Percentiles rank a stretch among this genome's conserved stretches.
Conservation (phyloP, 1,284 basidiomycete genomes). For the Porodaedalea pini region DNA sequence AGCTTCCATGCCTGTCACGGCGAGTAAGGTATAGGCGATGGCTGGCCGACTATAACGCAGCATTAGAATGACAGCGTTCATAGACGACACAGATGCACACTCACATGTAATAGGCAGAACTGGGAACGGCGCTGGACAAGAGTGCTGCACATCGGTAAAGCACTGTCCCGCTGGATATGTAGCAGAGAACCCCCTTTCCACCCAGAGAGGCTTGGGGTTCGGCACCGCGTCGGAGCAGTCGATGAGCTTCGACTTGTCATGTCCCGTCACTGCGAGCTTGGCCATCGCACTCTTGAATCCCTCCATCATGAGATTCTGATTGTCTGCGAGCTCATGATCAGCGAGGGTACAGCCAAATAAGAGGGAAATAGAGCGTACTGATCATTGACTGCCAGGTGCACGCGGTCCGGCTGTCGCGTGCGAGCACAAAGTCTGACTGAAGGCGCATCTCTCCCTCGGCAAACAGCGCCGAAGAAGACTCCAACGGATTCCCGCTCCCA, state of each 20-base stretch:
- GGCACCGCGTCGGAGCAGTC: slow-evolving; percentile 23
- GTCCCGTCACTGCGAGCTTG: slow-evolving; percentile 33
- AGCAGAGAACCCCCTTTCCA: background rate
- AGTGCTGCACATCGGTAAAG: slow-evolving; percentile 12
- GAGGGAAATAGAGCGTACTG: slow-evolving; percentile 1
- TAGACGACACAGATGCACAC: background rate
- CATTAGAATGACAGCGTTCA: background rate
- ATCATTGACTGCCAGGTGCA: slow-evolving; percentile 24
- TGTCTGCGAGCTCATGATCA: background rate
- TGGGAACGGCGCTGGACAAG: slow-evolving; percentile 17
- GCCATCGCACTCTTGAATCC: slow-evolving; percentile 23
- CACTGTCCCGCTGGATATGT: slow-evolving; percentile 17
- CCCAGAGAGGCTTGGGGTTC: slow-evolving; percentile 3
- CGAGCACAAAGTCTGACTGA: slow-evolving; percentile 21
- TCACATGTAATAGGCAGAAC: slow-evolving; percentile 10
- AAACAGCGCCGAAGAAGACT: slow-evolving; percentile 13
- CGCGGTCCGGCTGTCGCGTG: slow-evolving; percentile 19
- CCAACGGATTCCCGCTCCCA: slow-evolving; percentile 9
- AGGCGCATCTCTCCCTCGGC: slow-evolving; percentile 21
- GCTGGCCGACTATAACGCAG: too few relatives aligned
- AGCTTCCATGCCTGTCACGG: too few relatives aligned
- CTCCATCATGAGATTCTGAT: slow-evolving; percentile 16
- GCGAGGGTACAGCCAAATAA: background rate
- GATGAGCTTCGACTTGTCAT: slow-evolving; percentile 22
- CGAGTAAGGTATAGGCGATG: too few relatives aligned